These are phyloP conservation scores for Sanghuangporus sanghuang DNA, from an alignment of 1,284 basidiomycete genomes.

Conservation along the genomic window DNA sequence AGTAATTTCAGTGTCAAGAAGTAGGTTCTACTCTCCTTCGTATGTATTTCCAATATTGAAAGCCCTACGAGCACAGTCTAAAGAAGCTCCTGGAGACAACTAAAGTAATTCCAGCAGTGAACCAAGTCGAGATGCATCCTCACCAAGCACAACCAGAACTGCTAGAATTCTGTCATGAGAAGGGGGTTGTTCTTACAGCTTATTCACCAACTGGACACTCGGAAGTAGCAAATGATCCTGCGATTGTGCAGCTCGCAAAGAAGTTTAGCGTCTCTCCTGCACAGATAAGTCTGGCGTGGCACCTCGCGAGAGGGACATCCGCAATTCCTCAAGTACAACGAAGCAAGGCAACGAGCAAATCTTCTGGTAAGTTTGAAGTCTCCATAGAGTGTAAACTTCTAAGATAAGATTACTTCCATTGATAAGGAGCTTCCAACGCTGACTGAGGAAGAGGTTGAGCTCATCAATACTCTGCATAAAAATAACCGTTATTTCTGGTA, in stretches of 20 bases:
- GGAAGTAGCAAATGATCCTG: constrained; percentile 20
- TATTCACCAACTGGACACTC: constrained; percentile 32
- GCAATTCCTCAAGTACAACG: constrained; percentile 23
- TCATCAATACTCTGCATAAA: constrained; percentile 19
- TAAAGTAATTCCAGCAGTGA: constrained; percentile 38
- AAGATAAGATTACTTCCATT: neutral
- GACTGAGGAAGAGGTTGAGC: constrained; percentile 16
- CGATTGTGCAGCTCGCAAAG: constrained; percentile 18
- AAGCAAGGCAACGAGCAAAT: constrained; percentile 21
- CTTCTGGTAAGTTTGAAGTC: constrained; percentile 8
- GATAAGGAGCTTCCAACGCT: constrained; percentile 18
- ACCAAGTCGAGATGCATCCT: constrained; percentile 41
- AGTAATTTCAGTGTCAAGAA: constrained; percentile 18
- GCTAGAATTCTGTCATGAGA: constrained; percentile 31
- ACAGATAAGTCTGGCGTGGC: constrained; percentile 23
- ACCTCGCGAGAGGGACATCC: constrained; percentile 20
- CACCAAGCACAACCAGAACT: constrained; percentile 31
- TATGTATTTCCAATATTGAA: too few relatives aligned
- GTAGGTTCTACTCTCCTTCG: neutral
- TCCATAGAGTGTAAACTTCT: neutral
- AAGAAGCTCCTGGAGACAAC: constrained; percentile 30
- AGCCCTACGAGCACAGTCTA: neutral
- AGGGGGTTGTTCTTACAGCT: constrained; percentile 39
- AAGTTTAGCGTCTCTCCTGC: constrained; percentile 21
- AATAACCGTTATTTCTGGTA: constrained; percentile 16